phyloP scores from a whole-genome alignment of 1,284 basidiomycete species.

The Violaceomyces palustris region DNA sequence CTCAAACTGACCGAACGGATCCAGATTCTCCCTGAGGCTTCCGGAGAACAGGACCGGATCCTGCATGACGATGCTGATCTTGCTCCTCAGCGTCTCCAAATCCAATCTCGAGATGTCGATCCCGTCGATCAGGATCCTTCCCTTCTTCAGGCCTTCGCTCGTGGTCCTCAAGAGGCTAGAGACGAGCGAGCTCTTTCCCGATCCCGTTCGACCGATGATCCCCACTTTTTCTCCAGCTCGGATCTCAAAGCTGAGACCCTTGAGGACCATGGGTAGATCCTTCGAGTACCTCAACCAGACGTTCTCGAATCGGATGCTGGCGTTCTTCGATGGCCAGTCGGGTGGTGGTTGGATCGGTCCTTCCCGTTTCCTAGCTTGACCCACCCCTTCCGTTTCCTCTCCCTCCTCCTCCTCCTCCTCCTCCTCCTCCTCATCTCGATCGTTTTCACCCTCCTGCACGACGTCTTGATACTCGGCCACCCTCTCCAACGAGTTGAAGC shows the following conservation, averaged over 20 bases:
- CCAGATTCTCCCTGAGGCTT: conserved; percentile 76
- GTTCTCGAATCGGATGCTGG: conserved; percentile 64
- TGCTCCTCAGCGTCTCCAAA: conserved; percentile 45
- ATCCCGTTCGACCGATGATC: conserved; percentile 58
- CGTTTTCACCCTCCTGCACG: conserved; percentile 66
- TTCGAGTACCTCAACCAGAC: conserved; percentile 76
- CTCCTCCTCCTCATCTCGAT: too few species aligned
- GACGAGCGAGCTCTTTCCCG: conserved; percentile 39
- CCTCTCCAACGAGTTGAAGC: conserved; percentile 73
- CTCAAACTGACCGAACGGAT: conserved; percentile 77
- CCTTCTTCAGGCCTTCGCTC: conserved; percentile 28
- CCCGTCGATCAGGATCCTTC: conserved; percentile 42
- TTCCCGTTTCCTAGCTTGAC: background rate
- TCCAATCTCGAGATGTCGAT: conserved; percentile 34
- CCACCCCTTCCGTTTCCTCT: conserved; percentile 1
- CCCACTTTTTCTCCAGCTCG: conserved; percentile 64
- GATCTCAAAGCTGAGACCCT: conserved; percentile 69
- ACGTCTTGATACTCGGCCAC: conserved; percentile 80
- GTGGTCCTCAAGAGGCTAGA: conserved; percentile 16
- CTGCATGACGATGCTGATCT: conserved; percentile 57
- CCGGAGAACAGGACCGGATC: conserved; percentile 81
- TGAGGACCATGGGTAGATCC: conserved; percentile 75
- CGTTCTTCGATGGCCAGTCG: conserved; percentile 56
- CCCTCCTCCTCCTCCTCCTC: background rate
- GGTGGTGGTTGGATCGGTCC: conserved; percentile 24